Base-by-base conservation (phyloP, 192 early-diverging fungal genomes). In the Rhizoclosmatium globosum region DNA sequence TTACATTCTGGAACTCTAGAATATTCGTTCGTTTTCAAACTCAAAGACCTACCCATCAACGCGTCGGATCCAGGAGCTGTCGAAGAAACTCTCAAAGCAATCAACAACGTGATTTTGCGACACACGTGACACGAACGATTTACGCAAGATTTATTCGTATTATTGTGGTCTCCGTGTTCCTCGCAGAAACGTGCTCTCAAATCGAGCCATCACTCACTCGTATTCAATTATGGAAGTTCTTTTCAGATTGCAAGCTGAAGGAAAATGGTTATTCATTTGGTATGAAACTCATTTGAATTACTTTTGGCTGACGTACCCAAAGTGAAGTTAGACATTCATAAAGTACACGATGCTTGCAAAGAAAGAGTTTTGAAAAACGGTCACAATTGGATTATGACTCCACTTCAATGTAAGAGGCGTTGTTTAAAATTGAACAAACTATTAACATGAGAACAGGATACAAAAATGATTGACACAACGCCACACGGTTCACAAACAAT, bases 41-140 rank as follows among this genome's bases (percentile, higher is more conserved):
- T 87, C 19, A 57, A 62, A 6, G 74, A 82, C 19, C 23, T 76
- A 2, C 61, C 68, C 9, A 59, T 58, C 6, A 64, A 74, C 23
- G 1, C 17, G 6, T 15, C 43, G 19, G 76, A 81, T 44, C 7
- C 46, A 6, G 71, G 47, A 42, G 4, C 60, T 15, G n/a, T 44
- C 2, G 84, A 87, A 57, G 80, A 76, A 38, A 50, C 68, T 13
- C 60, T 84, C n/a, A 81, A 74, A 60, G 44, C 58, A 7, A 69
- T 89, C 15, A 88, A 86, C 70, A 79, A 71, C 41, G 78, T 88
- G 48, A 71, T 89, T 56, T 48, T 88, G 13, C 72, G 88, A 23
- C 70, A 89, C 68, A 85, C n/a, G n/a, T n/a, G n/a, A 89, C 69
- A 86, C 77, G 9, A 65, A 80, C 17, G 74, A 83, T 11, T 72